Conservation (phyloP, 2,329 filamentous ascomycete genomes). For the Purpureocillium lavendulum region DNA sequence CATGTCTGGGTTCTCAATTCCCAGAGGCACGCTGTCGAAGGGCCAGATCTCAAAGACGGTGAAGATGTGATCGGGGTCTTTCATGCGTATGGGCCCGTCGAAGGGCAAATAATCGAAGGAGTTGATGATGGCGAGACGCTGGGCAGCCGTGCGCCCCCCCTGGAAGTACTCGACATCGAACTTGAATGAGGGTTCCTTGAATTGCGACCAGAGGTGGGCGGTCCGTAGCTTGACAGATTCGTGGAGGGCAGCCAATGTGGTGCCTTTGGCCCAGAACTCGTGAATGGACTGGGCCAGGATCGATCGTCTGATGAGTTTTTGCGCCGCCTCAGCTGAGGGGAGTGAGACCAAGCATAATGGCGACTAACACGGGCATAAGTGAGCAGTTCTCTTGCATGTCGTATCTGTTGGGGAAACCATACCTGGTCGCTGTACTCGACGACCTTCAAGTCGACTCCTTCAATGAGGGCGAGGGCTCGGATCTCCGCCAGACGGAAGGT, state of each 20-base stretch:
- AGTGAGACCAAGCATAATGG: constrained; percentile 77
- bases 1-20: constrained; percentile 42
- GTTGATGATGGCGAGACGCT: constrained; percentile 71
- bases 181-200: constrained; percentile 63
- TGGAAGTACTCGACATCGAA: constrained; percentile 80
- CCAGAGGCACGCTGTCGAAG: constrained; percentile 38
- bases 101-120: constrained; percentile 73
- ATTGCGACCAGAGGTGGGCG: constrained; percentile 56
- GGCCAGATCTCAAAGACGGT: constrained; percentile 77
- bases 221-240: constrained; percentile 51
- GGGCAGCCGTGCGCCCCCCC: constrained; percentile 53
- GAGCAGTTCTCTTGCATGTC: constrained; percentile 2
- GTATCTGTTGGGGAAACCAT: constrained; percentile 25
- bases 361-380: constrained; percentile 45
- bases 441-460: constrained; percentile 60
- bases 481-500: constrained; percentile 84
- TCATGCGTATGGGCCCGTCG: constrained; percentile 69
- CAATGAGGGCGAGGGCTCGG: constrained; percentile 65
- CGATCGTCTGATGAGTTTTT: constrained; percentile 61
- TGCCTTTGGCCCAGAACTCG: constrained; percentile 77
- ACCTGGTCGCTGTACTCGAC: constrained; percentile 69
- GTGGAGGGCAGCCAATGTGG: constrained; percentile 61
- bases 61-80: constrained; percentile 64
- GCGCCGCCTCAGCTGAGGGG: constrained; percentile 55
- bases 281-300: constrained; percentile 78